A percentile compares a stretch with the other conserved stretches of the same genome.
phyloP scores from a whole-genome alignment of 1,284 basidiomycete genomes.

The Ceratobasidium sp. region DNA sequence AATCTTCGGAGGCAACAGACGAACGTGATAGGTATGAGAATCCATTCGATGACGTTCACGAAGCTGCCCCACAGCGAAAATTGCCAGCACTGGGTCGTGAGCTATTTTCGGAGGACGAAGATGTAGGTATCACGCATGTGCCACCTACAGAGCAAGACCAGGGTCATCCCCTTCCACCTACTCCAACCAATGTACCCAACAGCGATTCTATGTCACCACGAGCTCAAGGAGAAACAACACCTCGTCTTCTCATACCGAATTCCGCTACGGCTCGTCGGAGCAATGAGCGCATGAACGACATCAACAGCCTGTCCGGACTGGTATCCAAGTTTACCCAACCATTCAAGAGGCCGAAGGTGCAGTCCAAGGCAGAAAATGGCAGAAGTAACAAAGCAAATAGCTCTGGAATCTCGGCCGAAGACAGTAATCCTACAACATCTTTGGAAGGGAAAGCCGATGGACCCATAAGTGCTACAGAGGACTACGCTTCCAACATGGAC shows the following conservation, averaged over 20 bases:
- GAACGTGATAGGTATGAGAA: constrained; percentile 15
- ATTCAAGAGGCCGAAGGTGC: constrained; percentile 14
- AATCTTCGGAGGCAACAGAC: not conserved
- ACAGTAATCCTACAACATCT: not conserved
- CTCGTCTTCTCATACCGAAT: constrained; percentile 31
- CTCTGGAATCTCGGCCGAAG: not conserved
- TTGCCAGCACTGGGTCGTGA: constrained; percentile 31
- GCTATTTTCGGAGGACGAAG: constrained; percentile 28
- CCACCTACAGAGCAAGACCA: constrained; percentile 10
- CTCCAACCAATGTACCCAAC: not conserved
- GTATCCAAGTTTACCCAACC: constrained; percentile 29
- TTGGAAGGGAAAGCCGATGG: not conserved
- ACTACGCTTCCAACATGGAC: not conserved
- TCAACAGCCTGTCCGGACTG: constrained; percentile 20
- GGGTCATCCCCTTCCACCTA: not conserved
- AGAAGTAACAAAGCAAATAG: not conserved
- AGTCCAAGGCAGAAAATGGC: not conserved
- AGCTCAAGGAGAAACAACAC: not conserved
- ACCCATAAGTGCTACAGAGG: no score
- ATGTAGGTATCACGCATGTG: not conserved
- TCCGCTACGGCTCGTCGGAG: constrained; percentile 10
- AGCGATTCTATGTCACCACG: not conserved
- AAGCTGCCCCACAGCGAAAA: constrained; percentile 8
- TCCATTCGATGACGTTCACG: constrained; percentile 11
- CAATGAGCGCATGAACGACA: not conserved